Base-by-base conservation (phyloP, 2,329 filamentous ascomycete species). In the Penicillium griseofulvum region DNA sequence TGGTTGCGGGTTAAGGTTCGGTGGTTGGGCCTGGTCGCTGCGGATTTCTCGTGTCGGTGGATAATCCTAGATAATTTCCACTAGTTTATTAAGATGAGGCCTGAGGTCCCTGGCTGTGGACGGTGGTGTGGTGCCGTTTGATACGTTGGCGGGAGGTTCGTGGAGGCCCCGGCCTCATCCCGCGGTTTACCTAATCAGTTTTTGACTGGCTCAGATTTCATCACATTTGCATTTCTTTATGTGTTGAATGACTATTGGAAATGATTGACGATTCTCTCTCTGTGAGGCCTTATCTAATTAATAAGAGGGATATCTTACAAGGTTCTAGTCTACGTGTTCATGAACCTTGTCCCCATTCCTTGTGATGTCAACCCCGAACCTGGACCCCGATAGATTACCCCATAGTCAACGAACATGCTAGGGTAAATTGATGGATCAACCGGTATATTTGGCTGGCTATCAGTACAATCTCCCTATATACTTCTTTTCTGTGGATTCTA, bases 111-210 rank as follows among this genome's bases (percentile, higher is more conserved):
- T 51, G 36, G 29, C 31, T 42, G 44, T 49, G 37, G 29, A 43
- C 48, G 4, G 19, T 28, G 29, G n/a, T 24, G 33, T 47, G 42
- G 8, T 42, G 28, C 36, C 14, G n/a, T 28, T 34, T 42, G 45
- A 42, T 49, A 41, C n/a, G 39, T 34, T 37, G 37, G 37, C 29
- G 44, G 44, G 51, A 54, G 31, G 37, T 49, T 49, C 17, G 36
- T 49, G 44, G 45, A 49, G 26, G 29, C 41, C 39, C 31, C 10
- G 14, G 39, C 12, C 22, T 29, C 41, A 34, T 33, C 50, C 50
- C 42, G 36, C 44, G 36, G 26, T 51, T 53, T 53, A 48, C 43
- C 33, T 52, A 52, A 52, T 47, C 43, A 48, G 9, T 5, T 29
- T 46, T 46, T 45, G 8, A 41, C 47, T 50, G 7, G 48, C 37